phyloP scores from a whole-genome alignment of 345 rosid genomes.

The Eucalyptus dawsonii region DNA sequence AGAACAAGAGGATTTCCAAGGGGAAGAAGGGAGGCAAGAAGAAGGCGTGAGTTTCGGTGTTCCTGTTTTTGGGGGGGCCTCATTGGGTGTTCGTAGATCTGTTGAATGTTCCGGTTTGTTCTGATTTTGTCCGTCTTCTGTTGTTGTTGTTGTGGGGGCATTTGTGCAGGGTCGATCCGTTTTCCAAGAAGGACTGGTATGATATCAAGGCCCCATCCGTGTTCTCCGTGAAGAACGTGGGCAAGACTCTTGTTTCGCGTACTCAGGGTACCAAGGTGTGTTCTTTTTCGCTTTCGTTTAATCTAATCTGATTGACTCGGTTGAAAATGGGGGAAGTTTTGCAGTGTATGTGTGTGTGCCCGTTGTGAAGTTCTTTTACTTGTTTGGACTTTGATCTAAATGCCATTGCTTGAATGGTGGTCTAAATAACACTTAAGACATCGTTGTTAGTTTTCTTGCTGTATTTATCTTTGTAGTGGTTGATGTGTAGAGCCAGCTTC shows the following conservation, averaged over 20 bases:
- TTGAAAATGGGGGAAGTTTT: background rate
- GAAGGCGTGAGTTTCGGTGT: constrained; percentile 29
- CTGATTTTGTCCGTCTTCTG: background rate
- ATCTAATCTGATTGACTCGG: background rate
- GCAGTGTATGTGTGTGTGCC: background rate
- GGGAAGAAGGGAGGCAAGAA: constrained; percentile 50
- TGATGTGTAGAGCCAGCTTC: background rate
- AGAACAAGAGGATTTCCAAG: constrained; percentile 49
- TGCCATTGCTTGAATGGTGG: background rate
- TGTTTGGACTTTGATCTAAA: background rate
- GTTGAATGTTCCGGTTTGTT: background rate
- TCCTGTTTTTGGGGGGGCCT: no score
- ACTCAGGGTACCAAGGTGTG: constrained; percentile 53
- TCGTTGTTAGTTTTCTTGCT: background rate
- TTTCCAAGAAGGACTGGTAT: constrained; percentile 49
- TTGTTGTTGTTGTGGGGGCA: background rate
- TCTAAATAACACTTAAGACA: background rate
- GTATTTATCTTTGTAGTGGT: background rate
- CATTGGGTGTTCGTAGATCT: background rate
- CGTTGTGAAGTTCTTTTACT: background rate
- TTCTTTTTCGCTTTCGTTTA: background rate
- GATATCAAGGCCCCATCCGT: constrained; percentile 41
- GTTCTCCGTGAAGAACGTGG: constrained; percentile 31
- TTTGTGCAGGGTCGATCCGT: constrained; percentile 24
- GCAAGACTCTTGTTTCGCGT: constrained; percentile 39